phyloP scores from a whole-genome alignment of 2,329 filamentous ascomycete genomes.

The Colletotrichum horii region DNA sequence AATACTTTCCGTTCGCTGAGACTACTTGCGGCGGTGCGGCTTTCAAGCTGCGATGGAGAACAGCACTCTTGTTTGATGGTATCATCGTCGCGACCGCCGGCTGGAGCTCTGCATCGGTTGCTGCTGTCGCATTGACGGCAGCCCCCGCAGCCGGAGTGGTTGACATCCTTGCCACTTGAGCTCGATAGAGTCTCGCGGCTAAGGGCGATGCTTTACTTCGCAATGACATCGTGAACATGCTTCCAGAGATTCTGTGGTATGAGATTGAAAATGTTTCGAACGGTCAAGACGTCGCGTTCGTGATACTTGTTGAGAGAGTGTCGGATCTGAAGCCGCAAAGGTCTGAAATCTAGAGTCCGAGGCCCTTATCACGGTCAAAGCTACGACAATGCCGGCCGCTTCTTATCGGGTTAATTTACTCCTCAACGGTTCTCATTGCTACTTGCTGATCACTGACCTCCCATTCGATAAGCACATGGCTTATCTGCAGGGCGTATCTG shows the following conservation, averaged over 20 bases:
- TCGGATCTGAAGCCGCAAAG: not conserved
- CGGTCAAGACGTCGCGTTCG: not conserved
- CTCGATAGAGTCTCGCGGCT: not conserved
- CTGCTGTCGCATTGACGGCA: not conserved
- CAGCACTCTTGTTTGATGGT: not conserved
- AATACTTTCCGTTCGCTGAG: slow-evolving; percentile 15
- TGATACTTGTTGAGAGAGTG: not conserved
- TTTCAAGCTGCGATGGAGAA: slow-evolving; percentile 21
- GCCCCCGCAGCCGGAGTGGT: not conserved
- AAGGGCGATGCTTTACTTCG: not conserved
- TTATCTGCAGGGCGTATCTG: slow-evolving; percentile 4
- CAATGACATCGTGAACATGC: not conserved
- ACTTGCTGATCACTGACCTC: not conserved
- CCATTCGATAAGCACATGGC: not conserved
- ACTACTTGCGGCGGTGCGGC: slow-evolving; percentile 10
- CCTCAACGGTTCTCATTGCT: not conserved
- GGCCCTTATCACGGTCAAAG: not conserved
- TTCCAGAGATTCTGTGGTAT: not conserved
- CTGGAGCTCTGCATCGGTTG: not conserved
- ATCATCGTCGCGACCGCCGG: not conserved
- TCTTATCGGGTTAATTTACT: not conserved
- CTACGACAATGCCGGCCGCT: not conserved
- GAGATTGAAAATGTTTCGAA: not conserved
- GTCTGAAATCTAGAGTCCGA: not conserved
- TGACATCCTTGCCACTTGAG: not conserved